phyloP scores from a whole-genome alignment of 345 rosid species.

The Eutrema japonicum region DNA sequence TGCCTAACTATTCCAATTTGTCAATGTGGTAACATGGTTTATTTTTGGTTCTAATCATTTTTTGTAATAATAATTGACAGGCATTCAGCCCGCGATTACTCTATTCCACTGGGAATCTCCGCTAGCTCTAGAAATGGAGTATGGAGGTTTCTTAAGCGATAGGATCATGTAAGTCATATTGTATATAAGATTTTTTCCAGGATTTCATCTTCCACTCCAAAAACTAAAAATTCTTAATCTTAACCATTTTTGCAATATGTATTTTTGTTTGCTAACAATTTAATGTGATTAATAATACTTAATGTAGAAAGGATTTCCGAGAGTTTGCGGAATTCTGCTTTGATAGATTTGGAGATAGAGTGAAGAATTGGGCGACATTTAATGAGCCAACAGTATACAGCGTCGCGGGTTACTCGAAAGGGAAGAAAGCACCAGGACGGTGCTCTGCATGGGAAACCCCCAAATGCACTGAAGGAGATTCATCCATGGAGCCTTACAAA shows the following conservation, averaged over 20 bases:
- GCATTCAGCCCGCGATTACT: constrained; percentile 35
- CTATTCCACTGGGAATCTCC: constrained; percentile 48
- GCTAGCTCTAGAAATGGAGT: constrained; percentile 32
- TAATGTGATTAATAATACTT: background rate
- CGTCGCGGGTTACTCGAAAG: constrained; percentile 37
- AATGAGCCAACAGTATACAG: constrained; percentile 45
- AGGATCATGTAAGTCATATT: constrained; percentile 35
- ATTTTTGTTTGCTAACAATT: background rate
- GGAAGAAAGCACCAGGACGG: constrained; percentile 42
- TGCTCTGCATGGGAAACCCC: constrained; percentile 12
- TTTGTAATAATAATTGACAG: constrained; percentile 20
- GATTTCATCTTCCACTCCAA: background rate
- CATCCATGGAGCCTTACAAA: constrained; percentile 30
- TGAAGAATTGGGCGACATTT: constrained; percentile 46
- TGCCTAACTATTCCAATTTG: background rate
- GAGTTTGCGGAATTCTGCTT: constrained; percentile 39
- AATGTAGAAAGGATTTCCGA: constrained; percentile 39
- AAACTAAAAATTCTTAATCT: background rate
- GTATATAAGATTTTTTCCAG: background rate
- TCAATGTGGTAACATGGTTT: background rate
- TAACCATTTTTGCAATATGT: background rate
- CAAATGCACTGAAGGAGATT: constrained; percentile 30
- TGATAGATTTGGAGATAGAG: constrained; percentile 34
- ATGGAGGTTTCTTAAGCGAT: constrained; percentile 25
- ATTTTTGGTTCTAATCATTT: background rate